These are phyloP conservation scores for Penicilliopsis zonata DNA, from an alignment of 495 filamentous ascomycete species.

Conservation along the genomic window DNA sequence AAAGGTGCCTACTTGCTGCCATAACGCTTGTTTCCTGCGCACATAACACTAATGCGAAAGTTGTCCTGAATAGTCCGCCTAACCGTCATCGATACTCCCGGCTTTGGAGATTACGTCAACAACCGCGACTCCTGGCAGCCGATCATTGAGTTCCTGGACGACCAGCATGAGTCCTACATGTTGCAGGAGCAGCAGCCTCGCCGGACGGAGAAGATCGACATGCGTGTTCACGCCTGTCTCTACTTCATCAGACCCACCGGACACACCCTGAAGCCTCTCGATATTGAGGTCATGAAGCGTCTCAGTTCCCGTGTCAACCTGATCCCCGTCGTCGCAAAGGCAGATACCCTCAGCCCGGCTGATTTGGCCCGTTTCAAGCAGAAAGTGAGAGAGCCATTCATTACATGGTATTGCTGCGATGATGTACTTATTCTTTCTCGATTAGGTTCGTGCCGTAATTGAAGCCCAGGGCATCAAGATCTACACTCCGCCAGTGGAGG, in stretches of 20 bases:
- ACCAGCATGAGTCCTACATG: constrained; percentile 99
- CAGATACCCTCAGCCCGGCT: constrained; percentile 86
- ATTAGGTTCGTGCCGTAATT: constrained; percentile 82
- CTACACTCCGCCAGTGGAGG: constrained; percentile 92
- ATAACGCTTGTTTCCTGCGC: neutral
- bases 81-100: constrained; percentile 96
- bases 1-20: constrained; percentile 55
- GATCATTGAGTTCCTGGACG: constrained; percentile 98
- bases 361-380: constrained; percentile 90
- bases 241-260: constrained; percentile 99
- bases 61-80: constrained; percentile 59
- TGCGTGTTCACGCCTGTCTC: constrained; percentile 94
- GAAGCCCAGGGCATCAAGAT: constrained; percentile 99
- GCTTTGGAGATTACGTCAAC: constrained; percentile 99
- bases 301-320: constrained; percentile 94
- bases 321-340: constrained; percentile 97
- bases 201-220: constrained; percentile 95
- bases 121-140: constrained; percentile 99
- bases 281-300: constrained; percentile 99
- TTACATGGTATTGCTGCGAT: neutral
- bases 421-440: neutral
- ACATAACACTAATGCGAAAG: constrained; percentile 3
- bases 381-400: constrained; percentile 45
- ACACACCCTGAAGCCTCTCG: constrained; percentile 95
- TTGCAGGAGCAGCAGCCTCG: constrained; percentile 98